Conservation (phyloP, 2,329 filamentous ascomycete genomes). For the Aphanoascus verrucosus region DNA sequence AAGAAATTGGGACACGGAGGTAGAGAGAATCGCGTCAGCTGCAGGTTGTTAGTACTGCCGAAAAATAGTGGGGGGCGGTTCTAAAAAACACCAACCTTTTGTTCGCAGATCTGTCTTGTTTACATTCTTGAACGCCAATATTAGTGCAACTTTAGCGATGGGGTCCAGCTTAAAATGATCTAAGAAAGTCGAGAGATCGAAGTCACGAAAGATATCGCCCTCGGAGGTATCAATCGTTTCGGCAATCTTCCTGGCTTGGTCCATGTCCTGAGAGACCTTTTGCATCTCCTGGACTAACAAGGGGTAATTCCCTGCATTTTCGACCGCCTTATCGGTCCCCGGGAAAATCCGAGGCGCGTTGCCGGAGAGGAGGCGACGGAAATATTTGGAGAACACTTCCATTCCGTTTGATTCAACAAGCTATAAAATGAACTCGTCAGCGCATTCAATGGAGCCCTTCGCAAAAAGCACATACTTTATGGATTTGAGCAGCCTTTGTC, state of each 20-base stretch:
- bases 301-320: slow-evolving; percentile 72
- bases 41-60: slow-evolving; percentile 13
- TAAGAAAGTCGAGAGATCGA: slow-evolving; percentile 90
- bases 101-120: slow-evolving; percentile 70
- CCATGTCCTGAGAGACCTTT: slow-evolving; percentile 68
- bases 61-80: slow-evolving; percentile 3
- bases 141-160: slow-evolving; percentile 74
- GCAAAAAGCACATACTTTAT: slow-evolving; percentile 54
- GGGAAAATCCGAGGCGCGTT: slow-evolving; percentile 90
- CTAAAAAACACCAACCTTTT: slow-evolving; percentile 55
- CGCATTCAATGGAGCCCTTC: background rate
- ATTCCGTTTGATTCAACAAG: slow-evolving; percentile 97
- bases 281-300: slow-evolving; percentile 74
- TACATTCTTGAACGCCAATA: slow-evolving; percentile 77
- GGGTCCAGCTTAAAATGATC: slow-evolving; percentile 92
- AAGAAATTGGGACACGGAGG: slow-evolving; percentile 66
- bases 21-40: slow-evolving; percentile 86
- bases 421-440: slow-evolving; percentile 36
- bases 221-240: slow-evolving; percentile 85
- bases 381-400: slow-evolving; percentile 96
- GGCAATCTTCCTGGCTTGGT: slow-evolving; percentile 82
- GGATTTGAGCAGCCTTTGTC: slow-evolving; percentile 78
- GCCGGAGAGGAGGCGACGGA: slow-evolving; percentile 79
- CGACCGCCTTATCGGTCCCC: slow-evolving; percentile 58
- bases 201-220: slow-evolving; percentile 88